Evolutionary conservation across 768 basidiomycete species (phyloP).

Genomic region (Pleurotus cornucopiae): DNA sequence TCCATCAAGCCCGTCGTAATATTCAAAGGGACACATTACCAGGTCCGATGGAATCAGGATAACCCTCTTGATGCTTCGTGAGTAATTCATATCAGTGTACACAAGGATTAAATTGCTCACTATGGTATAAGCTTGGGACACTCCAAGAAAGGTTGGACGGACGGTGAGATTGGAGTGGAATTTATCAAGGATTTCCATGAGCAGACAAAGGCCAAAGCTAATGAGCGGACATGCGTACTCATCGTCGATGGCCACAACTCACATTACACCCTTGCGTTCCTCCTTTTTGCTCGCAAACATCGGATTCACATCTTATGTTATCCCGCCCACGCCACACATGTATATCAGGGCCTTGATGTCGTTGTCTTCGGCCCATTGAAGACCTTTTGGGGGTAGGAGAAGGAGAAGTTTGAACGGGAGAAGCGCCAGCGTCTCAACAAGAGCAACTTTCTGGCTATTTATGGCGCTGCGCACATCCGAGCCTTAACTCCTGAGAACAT

Average conservation of each 20-base stretch:
- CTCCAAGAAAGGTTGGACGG: slow-evolving; percentile 20
- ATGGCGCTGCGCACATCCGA: slow-evolving; percentile 11
- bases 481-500: slow-evolving; percentile 12
- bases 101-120: not conserved
- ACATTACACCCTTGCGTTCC: slow-evolving; percentile 23
- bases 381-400: slow-evolving; percentile 13
- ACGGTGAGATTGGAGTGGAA: slow-evolving; percentile 18
- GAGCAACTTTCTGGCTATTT: slow-evolving; percentile 23
- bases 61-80: slow-evolving; percentile 37
- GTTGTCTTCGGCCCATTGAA: slow-evolving; percentile 14
- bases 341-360: slow-evolving; percentile 19
- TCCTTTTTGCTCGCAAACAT: slow-evolving; percentile 21
- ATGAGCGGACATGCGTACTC: slow-evolving; percentile 22
- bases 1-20: slow-evolving; percentile 31
- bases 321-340: slow-evolving; percentile 22
- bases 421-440: slow-evolving; percentile 19
- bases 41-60: slow-evolving; percentile 31
- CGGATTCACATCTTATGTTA: slow-evolving; percentile 26
- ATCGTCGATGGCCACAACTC: slow-evolving; percentile 36
- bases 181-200: slow-evolving; percentile 26
- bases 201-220: slow-evolving; percentile 15
- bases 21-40: slow-evolving; percentile 32
- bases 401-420: slow-evolving; percentile 11
- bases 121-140: not conserved
- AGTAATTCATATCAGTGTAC: slow-evolving; percentile 14